Evolutionary conservation across 2,329 filamentous ascomycete species (phyloP).

Genomic region (Trichoderma sp.): DNA sequence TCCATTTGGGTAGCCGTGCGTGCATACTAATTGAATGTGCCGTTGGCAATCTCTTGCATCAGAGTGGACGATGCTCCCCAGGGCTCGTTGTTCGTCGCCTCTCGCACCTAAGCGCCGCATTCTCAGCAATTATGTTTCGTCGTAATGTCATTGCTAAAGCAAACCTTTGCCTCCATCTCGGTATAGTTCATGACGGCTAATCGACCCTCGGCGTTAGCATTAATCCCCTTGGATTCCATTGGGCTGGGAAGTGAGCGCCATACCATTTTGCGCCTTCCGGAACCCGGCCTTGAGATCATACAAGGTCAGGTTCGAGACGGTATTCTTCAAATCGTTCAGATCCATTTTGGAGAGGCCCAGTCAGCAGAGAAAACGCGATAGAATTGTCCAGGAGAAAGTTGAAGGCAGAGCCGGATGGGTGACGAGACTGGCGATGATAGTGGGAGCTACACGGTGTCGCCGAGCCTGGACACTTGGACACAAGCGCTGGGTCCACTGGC

Average conservation of each 20-base stretch:
- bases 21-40: constrained; percentile 90
- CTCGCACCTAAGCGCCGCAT: constrained; percentile 67
- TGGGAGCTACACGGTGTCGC: constrained; percentile 10
- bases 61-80: constrained; percentile 83
- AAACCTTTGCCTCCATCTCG: constrained; percentile 78
- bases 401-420: constrained; percentile 1
- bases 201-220: constrained; percentile 34
- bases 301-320: constrained; percentile 87
- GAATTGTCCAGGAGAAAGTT: background rate
- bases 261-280: constrained; percentile 95
- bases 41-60: constrained; percentile 98
- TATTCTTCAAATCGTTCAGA: constrained; percentile 79
- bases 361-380: background rate
- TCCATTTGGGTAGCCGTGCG: constrained; percentile 36
- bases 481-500: constrained; percentile 3
- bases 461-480: constrained; percentile 19
- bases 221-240: constrained; percentile 17
- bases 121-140: background rate
- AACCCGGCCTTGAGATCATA: constrained; percentile 96
- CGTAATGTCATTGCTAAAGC: constrained; percentile 24
- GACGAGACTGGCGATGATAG: constrained; percentile 14
- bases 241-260: constrained; percentile 29
- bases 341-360: constrained; percentile 62
- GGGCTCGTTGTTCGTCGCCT: constrained; percentile 98
- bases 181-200: constrained; percentile 97